Base-by-base conservation (phyloP, 192 early-diverging fungal species). In the Backusella mclennaniae region DNA sequence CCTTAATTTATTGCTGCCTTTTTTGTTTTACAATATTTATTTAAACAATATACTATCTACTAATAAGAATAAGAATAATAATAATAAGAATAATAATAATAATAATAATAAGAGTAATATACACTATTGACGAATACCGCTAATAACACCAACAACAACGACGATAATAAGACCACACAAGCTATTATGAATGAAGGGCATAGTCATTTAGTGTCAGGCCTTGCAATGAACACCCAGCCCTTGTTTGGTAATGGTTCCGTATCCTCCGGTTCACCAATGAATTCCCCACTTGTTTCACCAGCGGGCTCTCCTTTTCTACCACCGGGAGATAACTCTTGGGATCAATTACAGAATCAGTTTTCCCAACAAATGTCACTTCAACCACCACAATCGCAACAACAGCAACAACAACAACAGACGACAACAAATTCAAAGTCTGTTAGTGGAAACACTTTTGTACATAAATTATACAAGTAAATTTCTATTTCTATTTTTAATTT, bases 391-490 rank as follows among this genome's bases (percentile, higher is more conserved):
- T 15, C 5, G 17, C 35, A 74, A n/a, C 56, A 69, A 7, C 35
- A 66, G 9, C 44, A 59, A 11, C 33, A 67, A 3, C 26, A 44
- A 6, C 42, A 44, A 17, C 42, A 44, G 15, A 17, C 42, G 42
- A 44, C 42, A 31, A 21, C 53, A 23, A 56, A 56, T 21, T 56
- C 53, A 56, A 56, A 56, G n/a, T 56, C 46, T 21, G 71, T 39
- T 26, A 75, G 41, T 66, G 63, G 73, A 7, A 87, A 87, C 66
- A 87, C 86, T 15, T 87, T 87, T 83, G 86, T 85, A 52, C 84
- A 87, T 69, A 87, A 87, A 69, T 56, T 85, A 35, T 85, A 84
- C 77, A 85, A 85, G 84, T 87, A 87, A 73, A 76, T 9, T 21
- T 56, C 8, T 56, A 56, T 56, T 56, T 56, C 8, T 56, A 53